phyloP scores from a whole-genome alignment of 352 stramenopile species.

The Phytophthora constricta region DNA sequence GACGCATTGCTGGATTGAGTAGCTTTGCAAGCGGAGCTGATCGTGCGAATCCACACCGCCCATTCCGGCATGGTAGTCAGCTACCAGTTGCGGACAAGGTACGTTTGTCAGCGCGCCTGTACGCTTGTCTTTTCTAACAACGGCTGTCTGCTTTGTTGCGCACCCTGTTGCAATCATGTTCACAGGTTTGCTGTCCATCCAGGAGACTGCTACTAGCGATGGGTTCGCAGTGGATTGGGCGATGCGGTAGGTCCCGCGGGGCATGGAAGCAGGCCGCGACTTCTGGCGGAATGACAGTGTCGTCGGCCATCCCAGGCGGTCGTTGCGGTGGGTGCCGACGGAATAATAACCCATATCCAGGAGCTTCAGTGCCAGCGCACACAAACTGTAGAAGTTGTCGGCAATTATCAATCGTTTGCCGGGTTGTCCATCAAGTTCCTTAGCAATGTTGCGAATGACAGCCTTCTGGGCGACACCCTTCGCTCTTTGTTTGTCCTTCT shows the following conservation, averaged over 20 bases:
- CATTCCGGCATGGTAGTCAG: conserved; percentile 9
- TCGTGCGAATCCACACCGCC: conserved; percentile 10
- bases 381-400: conserved; percentile 19
- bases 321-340: conserved; percentile 4
- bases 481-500: conserved; percentile 2
- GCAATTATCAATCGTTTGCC: conserved; percentile 7
- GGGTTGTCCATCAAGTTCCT: conserved; percentile 1
- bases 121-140: neutral
- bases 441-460: conserved; percentile 13
- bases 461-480: conserved; percentile 3
- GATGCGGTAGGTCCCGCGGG: neutral
- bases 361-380: neutral
- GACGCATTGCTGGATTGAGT: conserved; percentile 5
- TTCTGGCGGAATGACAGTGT: neutral
- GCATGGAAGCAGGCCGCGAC: neutral
- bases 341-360: neutral
- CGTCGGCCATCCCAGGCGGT: neutral
- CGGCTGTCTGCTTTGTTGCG: neutral
- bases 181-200: conserved; percentile 4
- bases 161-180: conserved; percentile 17
- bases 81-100: neutral
- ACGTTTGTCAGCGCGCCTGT: neutral
- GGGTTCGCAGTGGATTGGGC: neutral
- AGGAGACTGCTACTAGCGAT: neutral
- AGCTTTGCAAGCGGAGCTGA: neutral